Conservation (phyloP, 2,329 filamentous ascomycete genomes). For the Plenodomus lindquistii region DNA sequence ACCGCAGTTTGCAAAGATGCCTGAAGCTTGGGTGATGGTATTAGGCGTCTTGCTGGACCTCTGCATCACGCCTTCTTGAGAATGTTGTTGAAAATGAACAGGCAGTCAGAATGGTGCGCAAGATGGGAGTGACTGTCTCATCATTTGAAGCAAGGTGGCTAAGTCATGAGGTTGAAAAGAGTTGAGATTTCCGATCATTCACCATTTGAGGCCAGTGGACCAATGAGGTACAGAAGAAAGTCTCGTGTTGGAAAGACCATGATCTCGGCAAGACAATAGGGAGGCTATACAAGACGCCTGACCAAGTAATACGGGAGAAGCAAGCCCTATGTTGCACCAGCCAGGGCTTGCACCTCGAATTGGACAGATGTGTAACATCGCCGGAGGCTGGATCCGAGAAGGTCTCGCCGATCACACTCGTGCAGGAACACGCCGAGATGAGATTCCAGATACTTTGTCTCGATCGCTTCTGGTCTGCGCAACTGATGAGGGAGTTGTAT, state of each 20-base stretch:
- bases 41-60: slow-evolving; percentile 6
- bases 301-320: background rate
- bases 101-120: background rate
- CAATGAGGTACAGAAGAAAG: slow-evolving; percentile 6
- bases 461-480: background rate
- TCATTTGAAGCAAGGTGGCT: slow-evolving; percentile 5
- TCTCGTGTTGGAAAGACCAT: background rate
- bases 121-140: slow-evolving; percentile 2
- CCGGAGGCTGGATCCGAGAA: background rate
- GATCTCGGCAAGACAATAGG: slow-evolving; percentile 2
- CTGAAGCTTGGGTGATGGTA: slow-evolving; percentile 13
- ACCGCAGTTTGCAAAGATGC: slow-evolving; percentile 22
- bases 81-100: background rate
- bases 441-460: background rate
- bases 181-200: slow-evolving; percentile 1
- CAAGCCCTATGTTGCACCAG: slow-evolving; percentile 9
- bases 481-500: background rate
- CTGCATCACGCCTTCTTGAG: background rate
- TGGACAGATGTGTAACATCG: background rate
- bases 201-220: slow-evolving; percentile 6
- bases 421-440: background rate
- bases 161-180: background rate
- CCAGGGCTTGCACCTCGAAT: background rate
- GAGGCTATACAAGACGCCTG: slow-evolving; percentile 4
- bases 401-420: background rate